Base-by-base conservation (phyloP, 2,329 filamentous ascomycete genomes). In the Fonsecaea pedrosoi region DNA sequence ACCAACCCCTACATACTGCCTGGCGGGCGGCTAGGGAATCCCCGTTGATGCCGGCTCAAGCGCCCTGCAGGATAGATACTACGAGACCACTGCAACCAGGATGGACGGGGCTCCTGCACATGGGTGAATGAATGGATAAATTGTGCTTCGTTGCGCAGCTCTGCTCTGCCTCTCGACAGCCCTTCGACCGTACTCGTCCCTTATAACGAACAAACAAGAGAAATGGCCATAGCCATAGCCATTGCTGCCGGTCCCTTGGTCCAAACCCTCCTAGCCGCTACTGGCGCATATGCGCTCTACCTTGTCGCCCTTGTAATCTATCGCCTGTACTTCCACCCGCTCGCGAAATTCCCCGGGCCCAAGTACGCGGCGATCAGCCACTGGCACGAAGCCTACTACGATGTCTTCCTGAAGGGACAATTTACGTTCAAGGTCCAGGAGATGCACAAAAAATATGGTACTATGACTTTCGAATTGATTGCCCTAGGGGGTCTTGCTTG, bases 401-500 rank as follows among this genome's bases (percentile, higher is more conserved):
- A 60, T 35, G 42, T 60, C 2, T 15, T 60, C 12, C 30, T 35
- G 42, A n/a, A 60, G 30, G 58, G 58, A 37, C 58, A 60, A 15
- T 50, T 60, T 18, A 60, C 58, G 9, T 60, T 60, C 42, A 35
- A 60, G 42, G 42, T 60, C 18, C 58, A 60, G 58, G 42, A 60
- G 18, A 13, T 53, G 9, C 58, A 60, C 42, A 38, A 34, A 15
- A 21, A 53, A 60, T 60, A 60, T 10, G 58, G 58, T 60, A 25
- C 25, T 25, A 25, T 25, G 25, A 25, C 2, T 25, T 25, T 25
- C 3, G 25, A 3, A 50, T 10, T 32, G 21, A 42, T 25, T 60
- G n/a, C 21, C 34, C 21, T 37, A n/a, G 45, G 42, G 13, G 6
- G 8, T 42, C 54, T 34, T 18, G 50, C 7, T 13, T 15, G 25